Evolutionary conservation across 352 stramenopile species (phyloP), one percentile per base, ranked within the genome.

Genomic region (Globisporangium radiosum): DNA sequence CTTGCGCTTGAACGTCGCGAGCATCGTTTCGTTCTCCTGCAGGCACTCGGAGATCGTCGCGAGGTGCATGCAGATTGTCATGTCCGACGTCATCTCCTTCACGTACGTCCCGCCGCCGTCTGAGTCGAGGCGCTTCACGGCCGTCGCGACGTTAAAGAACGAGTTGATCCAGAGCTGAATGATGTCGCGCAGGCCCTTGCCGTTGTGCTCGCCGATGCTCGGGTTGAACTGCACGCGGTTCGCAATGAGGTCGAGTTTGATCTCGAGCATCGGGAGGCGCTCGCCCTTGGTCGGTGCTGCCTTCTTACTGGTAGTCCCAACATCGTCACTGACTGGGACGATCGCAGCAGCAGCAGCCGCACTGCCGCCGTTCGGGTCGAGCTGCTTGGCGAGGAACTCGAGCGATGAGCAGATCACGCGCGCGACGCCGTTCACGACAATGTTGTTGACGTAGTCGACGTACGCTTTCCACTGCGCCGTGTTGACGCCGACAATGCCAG

Each of bases 371-470:
- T 86, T 85, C 10, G 92, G 85, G 50, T 98, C 92, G 4, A 99
- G 78, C 60, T 99, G 94, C 63, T 98, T 92, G 0, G 94, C 79
- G 5, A 99, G 71, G 64, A 96, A 98, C 58, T 98, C 80, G 2
- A 94, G 70, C 8, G 81, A 92, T 6, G 81, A 90, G 48, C 81
- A 92, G 52, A 94, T 92, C 54, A 90, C 82, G 1, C 78, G 79
- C 0, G 95, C 89, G 4, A 99, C 81, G 19, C 97, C 97, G 51
- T 94, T 86, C 14, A 99, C 89, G 13, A 99, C 93, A 15, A 98
- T 95, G 67, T 96, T 98, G 72, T 98, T 99, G 52, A 99, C 90
- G 62, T 98, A 99, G 66, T 99, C 93, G 17, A 98, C 88, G 63
- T 99, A 99, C 13, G 88, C 90, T 56, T 94, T 96, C 97, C 97